Conservation (phyloP, 164 flowering plant species). For the Umbellularia californica region DNA sequence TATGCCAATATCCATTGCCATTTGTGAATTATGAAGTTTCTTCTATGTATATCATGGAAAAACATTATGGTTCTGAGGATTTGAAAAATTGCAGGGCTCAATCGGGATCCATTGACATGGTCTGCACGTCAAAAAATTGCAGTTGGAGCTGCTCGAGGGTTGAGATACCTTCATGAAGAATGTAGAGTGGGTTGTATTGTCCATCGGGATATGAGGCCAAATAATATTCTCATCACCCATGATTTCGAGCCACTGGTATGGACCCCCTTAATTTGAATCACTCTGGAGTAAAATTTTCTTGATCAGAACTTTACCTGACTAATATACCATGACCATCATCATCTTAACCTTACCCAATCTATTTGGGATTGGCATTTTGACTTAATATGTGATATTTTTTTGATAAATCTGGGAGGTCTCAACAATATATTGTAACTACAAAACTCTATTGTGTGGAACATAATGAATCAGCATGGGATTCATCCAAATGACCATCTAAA, state of each 20-base stretch:
- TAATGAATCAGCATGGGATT: neutral
- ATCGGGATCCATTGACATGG: conserved; percentile 54
- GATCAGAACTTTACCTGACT: too few relatives aligned
- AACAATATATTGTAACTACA: neutral
- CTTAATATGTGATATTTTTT: neutral
- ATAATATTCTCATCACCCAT: conserved; percentile 95
- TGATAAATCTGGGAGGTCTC: too few relatives aligned
- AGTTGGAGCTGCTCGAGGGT: conserved; percentile 92
- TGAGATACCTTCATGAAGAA: conserved; percentile 96
- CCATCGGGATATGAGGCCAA: conserved; percentile 95
- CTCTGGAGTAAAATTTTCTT: neutral
- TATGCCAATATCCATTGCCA: neutral
- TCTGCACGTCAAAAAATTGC: conserved; percentile 85
- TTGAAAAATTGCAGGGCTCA: conserved; percentile 38
- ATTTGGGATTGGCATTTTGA: neutral
- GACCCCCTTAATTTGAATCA: neutral
- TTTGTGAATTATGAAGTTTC: neutral
- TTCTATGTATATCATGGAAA: neutral
- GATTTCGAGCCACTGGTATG: conserved; percentile 89
- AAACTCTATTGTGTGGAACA: neutral
- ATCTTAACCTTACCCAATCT: neutral
- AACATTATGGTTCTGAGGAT: neutral
- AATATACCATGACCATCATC: neutral
- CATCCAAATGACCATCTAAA: neutral
- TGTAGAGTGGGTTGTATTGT: conserved; percentile 97